Evolutionary conservation across 106 monocot genomes (phyloP).

Genomic region (Posidonia australis): DNA sequence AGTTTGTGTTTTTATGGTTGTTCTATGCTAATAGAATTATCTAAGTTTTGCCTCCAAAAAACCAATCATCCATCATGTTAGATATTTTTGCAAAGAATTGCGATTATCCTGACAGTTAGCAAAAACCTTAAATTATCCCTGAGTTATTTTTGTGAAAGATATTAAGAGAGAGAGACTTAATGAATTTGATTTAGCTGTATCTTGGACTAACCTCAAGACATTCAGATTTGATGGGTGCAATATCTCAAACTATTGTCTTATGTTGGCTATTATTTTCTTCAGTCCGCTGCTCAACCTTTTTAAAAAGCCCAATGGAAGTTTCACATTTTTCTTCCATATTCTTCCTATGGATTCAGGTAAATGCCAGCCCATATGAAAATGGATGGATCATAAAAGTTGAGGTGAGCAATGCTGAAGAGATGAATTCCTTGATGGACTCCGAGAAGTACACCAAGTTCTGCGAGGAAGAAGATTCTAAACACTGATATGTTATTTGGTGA

Average conservation of each 20-base stretch:
- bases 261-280: too few species aligned
- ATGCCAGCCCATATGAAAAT: constrained; percentile 22
- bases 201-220: neutral
- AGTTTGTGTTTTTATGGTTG: neutral
- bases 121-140: too few species aligned
- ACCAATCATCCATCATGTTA: too few species aligned
- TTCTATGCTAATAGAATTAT: too few species aligned
- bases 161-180: too few species aligned
- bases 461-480: constrained; percentile 23
- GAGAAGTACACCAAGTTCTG: constrained; percentile 23
- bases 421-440: constrained; percentile 24
- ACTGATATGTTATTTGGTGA: constrained; percentile 4
- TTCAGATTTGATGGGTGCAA: neutral
- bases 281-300: too few species aligned
- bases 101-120: too few species aligned
- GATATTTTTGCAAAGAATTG: too few species aligned
- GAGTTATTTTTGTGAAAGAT: too few species aligned
- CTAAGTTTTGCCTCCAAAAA: too few species aligned
- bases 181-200: neutral
- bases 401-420: constrained; percentile 5
- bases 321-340: too few species aligned
- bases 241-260: neutral
- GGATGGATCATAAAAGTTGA: constrained; percentile 30
- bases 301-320: too few species aligned
- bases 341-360: constrained; percentile 17